Evolutionary conservation across 2,329 filamentous ascomycete genomes (phyloP), one percentile per base, ranked within the genome.

Genomic region (Coleophoma eucalyptorum): DNA sequence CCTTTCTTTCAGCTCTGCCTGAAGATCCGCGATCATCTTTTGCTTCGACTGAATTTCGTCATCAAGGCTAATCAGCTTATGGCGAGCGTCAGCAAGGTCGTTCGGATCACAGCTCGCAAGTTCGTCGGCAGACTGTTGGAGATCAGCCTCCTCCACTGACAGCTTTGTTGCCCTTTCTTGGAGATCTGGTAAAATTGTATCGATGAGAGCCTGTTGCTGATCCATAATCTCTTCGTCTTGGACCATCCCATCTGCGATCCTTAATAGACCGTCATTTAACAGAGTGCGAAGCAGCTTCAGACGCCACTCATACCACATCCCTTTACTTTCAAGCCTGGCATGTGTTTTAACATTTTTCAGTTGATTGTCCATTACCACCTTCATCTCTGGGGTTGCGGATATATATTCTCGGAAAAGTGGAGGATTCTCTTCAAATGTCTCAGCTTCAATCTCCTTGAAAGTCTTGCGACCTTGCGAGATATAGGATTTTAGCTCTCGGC

Each of bases 271-370:
- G 59, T 90, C 85, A 64, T 88, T 91, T 35, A 99, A 44, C 78
- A 16, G 90, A 88, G 56, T 86, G 72, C 91, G 79, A 31, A 89
- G 84, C 20, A 97, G 79, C 62, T 94, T 93, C 78, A 89, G 93
- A 38, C 94, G 86, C 94, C 94, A 99, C 63, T 93, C 88, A 67
- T 99, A 99, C 94, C 94, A 99, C 75, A 94, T 92, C 51, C 90
- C 90, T 66, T 97, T 97, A 72, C 93, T 97, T 47, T 92, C 76
- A 13, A 97, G 78, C 21, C 94, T 83, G 15, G 93, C 90, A 67
- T 96, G 89, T 0, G 90, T 92, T 74, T 97, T 97, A 69, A 96
- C 88, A 63, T 97, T 97, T 69, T 96, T 94, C 76, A 99, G 94
- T 65, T 97, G 92, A 58, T 89, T 94, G 71, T 99, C 93, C 86